These are phyloP conservation scores for Backusella circina DNA, from an alignment of 192 early-diverging fungal species.

Conservation along the genomic window DNA sequence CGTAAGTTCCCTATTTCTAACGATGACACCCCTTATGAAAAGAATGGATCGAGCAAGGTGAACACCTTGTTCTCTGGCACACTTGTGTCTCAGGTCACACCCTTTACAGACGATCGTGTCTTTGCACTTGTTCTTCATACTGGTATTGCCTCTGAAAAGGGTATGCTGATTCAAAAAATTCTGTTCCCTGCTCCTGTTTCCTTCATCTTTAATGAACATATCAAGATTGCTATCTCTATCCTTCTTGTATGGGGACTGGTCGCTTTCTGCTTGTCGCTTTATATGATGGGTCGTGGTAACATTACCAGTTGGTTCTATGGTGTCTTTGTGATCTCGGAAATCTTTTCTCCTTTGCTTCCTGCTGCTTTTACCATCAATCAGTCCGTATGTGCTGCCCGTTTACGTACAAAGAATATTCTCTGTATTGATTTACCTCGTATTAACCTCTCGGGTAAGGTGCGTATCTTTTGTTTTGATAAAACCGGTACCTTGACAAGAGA, in stretches of 20 bases:
- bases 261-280: constrained; percentile 49
- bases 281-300: constrained; percentile 54
- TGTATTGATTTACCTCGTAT: constrained; percentile 73
- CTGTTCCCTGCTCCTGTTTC: constrained; percentile 63
- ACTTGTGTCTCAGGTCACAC: constrained; percentile 51
- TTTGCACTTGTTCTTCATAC: constrained; percentile 60
- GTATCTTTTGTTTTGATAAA: constrained; percentile 75
- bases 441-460: constrained; percentile 71
- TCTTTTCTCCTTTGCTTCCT: constrained; percentile 67
- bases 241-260: constrained; percentile 65
- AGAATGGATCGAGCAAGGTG: constrained; percentile 36
- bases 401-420: constrained; percentile 57
- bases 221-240: constrained; percentile 65
- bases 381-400: constrained; percentile 59
- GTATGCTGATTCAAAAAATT: constrained; percentile 69
- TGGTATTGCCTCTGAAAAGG: constrained; percentile 63
- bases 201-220: constrained; percentile 79
- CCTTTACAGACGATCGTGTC: constrained; percentile 27
- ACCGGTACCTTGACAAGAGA: constrained; percentile 78
- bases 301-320: constrained; percentile 73
- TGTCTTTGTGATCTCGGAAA: constrained; percentile 67
- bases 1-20: constrained; percentile 65
- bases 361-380: constrained; percentile 75
- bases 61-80: constrained; percentile 70
- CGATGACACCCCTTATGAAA: constrained; percentile 42